phyloP scores from a whole-genome alignment of 1,284 basidiomycete species.

The Cryptococcus sp. region DNA sequence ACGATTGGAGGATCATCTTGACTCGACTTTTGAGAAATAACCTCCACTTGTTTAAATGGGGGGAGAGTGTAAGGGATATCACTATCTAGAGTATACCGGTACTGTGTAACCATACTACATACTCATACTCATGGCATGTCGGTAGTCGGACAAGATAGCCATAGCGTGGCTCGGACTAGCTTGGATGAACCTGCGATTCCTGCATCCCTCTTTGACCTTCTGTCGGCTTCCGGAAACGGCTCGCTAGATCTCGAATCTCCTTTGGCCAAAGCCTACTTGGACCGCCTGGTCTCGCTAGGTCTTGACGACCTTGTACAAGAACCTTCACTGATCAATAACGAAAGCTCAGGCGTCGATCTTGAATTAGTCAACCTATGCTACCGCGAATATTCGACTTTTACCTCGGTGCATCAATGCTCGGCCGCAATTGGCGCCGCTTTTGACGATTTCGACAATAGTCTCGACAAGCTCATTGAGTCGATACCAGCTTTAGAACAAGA shows the following conservation, averaged over 20 bases:
- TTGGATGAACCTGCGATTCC: too few species aligned
- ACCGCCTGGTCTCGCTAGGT: conserved; percentile 61
- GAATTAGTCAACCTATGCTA: conserved; percentile 83
- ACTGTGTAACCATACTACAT: too few species aligned
- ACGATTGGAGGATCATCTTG: background rate
- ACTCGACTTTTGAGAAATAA: conserved; percentile 1
- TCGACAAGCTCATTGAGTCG: conserved; percentile 60
- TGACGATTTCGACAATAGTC: conserved; percentile 59
- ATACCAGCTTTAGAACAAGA: conserved; percentile 68
- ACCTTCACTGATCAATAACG: conserved; percentile 68
- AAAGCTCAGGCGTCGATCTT: conserved; percentile 74
- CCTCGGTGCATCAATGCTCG: conserved; percentile 62
- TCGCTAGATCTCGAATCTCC: conserved; percentile 19
- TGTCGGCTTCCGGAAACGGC: too few species aligned
- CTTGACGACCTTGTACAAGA: conserved; percentile 64
- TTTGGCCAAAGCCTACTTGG: conserved; percentile 25
- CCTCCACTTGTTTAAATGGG: too few species aligned
- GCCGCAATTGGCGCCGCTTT: conserved; percentile 63
- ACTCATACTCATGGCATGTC: too few species aligned
- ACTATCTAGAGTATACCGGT: too few species aligned
- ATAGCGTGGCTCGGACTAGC: too few species aligned
- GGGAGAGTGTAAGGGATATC: too few species aligned
- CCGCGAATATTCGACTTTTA: conserved; percentile 80
- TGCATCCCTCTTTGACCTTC: too few species aligned
- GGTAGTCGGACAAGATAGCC: too few species aligned